Evolutionary conservation across 2,329 filamentous ascomycete species (phyloP), one percentile per base, ranked within the genome.

Genomic region (Paecilomyces variotii): DNA sequence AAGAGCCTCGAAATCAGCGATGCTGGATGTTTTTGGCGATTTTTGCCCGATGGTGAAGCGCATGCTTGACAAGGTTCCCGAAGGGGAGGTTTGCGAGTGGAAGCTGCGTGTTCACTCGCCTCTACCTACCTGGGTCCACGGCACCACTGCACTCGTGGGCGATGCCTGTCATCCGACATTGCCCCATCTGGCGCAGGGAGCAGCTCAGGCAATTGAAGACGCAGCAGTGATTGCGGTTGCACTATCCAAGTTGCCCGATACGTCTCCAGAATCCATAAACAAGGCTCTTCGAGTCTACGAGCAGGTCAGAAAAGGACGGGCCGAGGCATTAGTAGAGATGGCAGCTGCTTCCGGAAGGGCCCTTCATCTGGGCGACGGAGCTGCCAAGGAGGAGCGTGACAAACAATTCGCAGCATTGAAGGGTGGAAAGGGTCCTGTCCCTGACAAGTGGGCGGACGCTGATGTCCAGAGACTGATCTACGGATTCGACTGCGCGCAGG

Each of bases 401-500:
- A 79, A 75, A 68, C 74, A 79, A 56, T 85, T 85, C 68, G 80
- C 78, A 57, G 80, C 80, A 56, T 76, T 82, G 61, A 78, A 76
- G 62, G 68, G 75, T 64, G 74, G 74, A 57, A 80, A 79, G 67
- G 78, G 79, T 1, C 78, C 76, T 24, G 74, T 74, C 7, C 74
- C 74, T 9, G 86, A 88, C 73, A 88, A 87, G 75, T 88, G 86
- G 86, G 84, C 84, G 2, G 87, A 86, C 70, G 84, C 85, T 9
- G 85, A 88, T 65, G 84, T 88, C 50, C 86, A 88, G 72, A 79
- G 81, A 70, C 82, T 82, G 79, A 83, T 88, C 60, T 88, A 88
- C 71, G 80, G 81, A 10, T 79, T 85, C 66, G 85, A 88, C 71
- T 86, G 84, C 66, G 78, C 83, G 55, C 72, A 77, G 65, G 80